Percentiles rank a stretch among this genome's conserved stretches.
Evolutionary conservation across 345 rosid species (phyloP).

Genomic region (Noccaea caerulescens): DNA sequence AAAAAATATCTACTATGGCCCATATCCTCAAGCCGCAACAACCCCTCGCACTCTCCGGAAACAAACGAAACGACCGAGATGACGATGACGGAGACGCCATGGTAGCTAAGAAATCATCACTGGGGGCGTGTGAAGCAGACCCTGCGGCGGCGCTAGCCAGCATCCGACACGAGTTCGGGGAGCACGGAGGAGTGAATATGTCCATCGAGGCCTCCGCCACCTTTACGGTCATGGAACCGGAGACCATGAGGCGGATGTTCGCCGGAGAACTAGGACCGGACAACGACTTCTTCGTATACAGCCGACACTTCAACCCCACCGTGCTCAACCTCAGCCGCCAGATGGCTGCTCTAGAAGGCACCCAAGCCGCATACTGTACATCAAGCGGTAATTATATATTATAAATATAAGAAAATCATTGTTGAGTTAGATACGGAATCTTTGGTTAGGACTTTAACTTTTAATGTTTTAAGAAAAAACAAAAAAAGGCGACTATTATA

Average conservation of each 20-base stretch:
- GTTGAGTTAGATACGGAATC: slow-evolving; percentile 24
- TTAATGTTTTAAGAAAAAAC: neutral
- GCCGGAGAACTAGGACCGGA: slow-evolving; percentile 96
- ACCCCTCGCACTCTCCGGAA: slow-evolving; percentile 49
- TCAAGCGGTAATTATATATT: slow-evolving; percentile 67
- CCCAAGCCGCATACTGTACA: slow-evolving; percentile 97
- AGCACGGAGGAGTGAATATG: slow-evolving; percentile 99
- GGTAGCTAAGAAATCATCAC: slow-evolving; percentile 56
- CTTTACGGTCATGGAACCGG: slow-evolving; percentile 98
- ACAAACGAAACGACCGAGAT: slow-evolving; percentile 59
- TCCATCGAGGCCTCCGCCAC: slow-evolving; percentile 99
- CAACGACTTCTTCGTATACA: slow-evolving; percentile 89
- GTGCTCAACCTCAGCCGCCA: slow-evolving; percentile 89
- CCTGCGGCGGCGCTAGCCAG: slow-evolving; percentile 82
- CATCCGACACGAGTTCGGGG: slow-evolving; percentile 90
- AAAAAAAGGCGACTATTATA: neutral
- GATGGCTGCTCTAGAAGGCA: slow-evolving; percentile 98
- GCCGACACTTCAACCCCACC: slow-evolving; percentile 98
- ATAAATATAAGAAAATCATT: neutral
- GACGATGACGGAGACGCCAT: slow-evolving; percentile 49
- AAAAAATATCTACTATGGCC: slow-evolving; percentile 46
- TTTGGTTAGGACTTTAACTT: neutral
- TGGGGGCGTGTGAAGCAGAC: slow-evolving; percentile 50
- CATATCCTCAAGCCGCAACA: slow-evolving; percentile 43
- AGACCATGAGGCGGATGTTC: slow-evolving; percentile 91